Base-by-base conservation (phyloP, 2,329 filamentous ascomycete genomes). In the Bimuria novae-zelandiae region DNA sequence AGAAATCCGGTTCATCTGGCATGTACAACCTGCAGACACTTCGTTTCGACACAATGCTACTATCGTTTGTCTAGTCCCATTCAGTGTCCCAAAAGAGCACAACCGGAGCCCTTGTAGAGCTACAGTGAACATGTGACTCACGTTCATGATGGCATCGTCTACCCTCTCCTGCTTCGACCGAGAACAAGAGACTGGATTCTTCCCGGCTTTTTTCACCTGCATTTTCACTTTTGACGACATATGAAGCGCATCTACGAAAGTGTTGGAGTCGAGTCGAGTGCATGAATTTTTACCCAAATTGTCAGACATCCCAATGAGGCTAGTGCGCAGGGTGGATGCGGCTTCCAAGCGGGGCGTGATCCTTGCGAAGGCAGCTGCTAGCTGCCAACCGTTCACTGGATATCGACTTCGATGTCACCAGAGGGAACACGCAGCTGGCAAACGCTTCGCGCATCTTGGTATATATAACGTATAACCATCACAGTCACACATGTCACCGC, bases 21-120 rank as follows among this genome's bases (percentile, higher is more conserved):
- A 89, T 88, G 73, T 97, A 97, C 12, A 96, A 79, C 62, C 87
- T 87, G 69, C 96, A 92, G n/a, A 97, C 92, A 64, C 91, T 94
- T 61, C 92, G 81, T 72, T 97, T 97, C 12, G 92, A 96, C 14
- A 92, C 88, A 62, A 96, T 96, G 67, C 90, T 95, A 74, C 89
- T 93, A 70, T 87, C 92, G 71, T 96, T 96, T 52, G 92, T 97
- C 72, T 75, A 46, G 16, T 16, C 5, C 39, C 33, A 39, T 57
- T 46, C 8, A 46, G 43, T 27, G 11, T 4, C 14, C 2, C 21
- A n/a, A n/a, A n/a, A n/a, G n/a, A n/a, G n/a, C n/a, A n/a, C n/a
- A n/a, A n/a, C n/a, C n/a, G n/a, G 2, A 0, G 17, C 27, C 3
- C 6, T 3, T 3, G 8, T 22, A 5, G 19, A 16, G 2, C 7